Conservation (phyloP, 225 moss, liverwort and hornwort genomes). For the Pleurozium schreberi region DNA sequence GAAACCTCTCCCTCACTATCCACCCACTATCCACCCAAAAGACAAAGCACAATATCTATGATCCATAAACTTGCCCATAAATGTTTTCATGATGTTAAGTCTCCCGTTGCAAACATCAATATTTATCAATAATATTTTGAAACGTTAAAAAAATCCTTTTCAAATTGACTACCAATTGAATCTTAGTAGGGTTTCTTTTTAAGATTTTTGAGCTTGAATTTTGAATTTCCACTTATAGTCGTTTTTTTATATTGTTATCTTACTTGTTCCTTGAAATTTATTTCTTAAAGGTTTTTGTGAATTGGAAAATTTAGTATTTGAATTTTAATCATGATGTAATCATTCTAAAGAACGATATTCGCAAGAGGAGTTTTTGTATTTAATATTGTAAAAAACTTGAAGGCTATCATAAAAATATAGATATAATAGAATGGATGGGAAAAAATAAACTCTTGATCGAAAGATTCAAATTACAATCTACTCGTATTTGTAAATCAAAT, state of each 20-base stretch:
- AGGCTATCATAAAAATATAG: no score
- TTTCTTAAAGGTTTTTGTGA: background rate
- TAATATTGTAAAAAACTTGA: no score
- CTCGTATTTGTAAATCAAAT: rapidly evolving
- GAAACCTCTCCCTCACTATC: no score
- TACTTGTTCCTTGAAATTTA: background rate
- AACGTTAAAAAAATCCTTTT: background rate
- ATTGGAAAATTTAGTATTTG: background rate
- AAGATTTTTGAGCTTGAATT: background rate
- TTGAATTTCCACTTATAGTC: background rate
- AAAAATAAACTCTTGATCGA: background rate
- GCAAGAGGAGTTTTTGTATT: background rate
- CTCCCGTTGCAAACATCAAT: no score
- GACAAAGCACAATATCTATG: no score
- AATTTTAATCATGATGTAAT: background rate
- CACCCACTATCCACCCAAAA: no score
- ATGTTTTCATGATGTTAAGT: no score
- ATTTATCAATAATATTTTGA: no score
- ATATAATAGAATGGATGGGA: background rate
- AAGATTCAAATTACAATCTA: background rate
- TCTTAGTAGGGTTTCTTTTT: background rate
- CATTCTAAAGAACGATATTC: no score
- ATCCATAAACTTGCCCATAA: no score
- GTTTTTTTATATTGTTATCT: background rate
- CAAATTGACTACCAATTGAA: no score